Evolutionary conservation across 148 eudicot species (phyloP), one percentile per base, ranked within the genome.

Genomic region (Pouteria glomerata): DNA sequence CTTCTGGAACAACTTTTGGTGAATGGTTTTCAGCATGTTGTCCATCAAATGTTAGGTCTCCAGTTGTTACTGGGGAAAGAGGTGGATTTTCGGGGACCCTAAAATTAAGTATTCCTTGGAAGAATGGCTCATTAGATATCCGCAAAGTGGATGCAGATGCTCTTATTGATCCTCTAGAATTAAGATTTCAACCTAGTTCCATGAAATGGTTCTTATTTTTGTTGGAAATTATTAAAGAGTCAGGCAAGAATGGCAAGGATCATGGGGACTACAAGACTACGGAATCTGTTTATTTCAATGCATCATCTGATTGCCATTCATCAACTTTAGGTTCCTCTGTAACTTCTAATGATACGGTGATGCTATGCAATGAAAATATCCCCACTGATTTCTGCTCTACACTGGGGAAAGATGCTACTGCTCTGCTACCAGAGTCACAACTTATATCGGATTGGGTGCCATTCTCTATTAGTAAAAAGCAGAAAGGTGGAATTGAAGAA

Each of bases 361-460:
- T 57, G 34, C 58, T 57, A 68, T 77, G 74, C 51, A 63, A 62
- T 73, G 87, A 77, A 73, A 60, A 55, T 62, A 57, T 33, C 30
- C 77, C 78, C 33, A 8, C 76, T 55, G 80, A 77, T 23, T 60
- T 71, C 52, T 35, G 60, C 65, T 51, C 74, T 57, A 61, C 77
- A 29, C 47, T 56, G 23, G 83, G 72, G 55, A 85, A 83, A 71
- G 85, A 82, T 50, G 63, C 69, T 44, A 48, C 83, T 69, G 79
- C 77, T 52, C 76, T 95, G 66, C 64, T 94, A 13, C 84, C 86
- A 39, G 93, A 90, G 59, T 88, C 92, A 1, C 81, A 79, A 71
- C 85, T 95, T 73, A 95, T 95, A 84, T 87, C 90, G 34, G 94
- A 91, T 81, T 95, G 97, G 97, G 88, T 91, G 71, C 85, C 92